Evolutionary conservation across 345 rosid genomes (phyloP).

Genomic region (Schrenkiella parvula): DNA sequence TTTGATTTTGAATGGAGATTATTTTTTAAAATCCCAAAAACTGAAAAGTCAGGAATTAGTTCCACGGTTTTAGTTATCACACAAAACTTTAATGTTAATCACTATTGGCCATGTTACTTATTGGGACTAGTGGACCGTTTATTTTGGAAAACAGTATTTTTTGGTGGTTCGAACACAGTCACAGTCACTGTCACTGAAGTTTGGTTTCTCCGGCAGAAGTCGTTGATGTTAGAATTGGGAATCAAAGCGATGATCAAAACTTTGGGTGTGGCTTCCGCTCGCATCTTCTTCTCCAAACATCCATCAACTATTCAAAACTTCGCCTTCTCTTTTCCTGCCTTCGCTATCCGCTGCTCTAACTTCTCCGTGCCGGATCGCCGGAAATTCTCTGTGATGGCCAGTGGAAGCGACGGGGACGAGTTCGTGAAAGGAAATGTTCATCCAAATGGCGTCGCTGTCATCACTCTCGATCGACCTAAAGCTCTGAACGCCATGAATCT

Average conservation of each 20-base stretch:
- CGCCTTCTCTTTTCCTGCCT: not conserved
- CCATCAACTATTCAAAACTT: not conserved
- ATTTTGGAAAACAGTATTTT: not conserved
- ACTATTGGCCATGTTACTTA: too few relatives aligned
- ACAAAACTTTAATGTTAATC: too few relatives aligned
- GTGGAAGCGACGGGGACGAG: slow-evolving; percentile 36
- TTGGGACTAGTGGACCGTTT: not conserved
- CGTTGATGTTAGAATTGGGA: not conserved
- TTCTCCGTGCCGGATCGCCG: slow-evolving; percentile 19
- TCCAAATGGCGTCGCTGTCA: slow-evolving; percentile 87
- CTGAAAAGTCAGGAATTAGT: too few relatives aligned
- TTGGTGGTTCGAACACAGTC: not conserved
- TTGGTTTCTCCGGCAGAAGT: slow-evolving; percentile 12
- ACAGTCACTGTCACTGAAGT: not conserved
- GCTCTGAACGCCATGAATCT: slow-evolving; percentile 97
- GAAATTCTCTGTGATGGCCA: slow-evolving; percentile 46
- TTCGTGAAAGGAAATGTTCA: slow-evolving; percentile 65
- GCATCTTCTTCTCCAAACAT: slow-evolving; percentile 14
- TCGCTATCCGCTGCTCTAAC: not conserved
- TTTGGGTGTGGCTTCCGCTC: slow-evolving; percentile 12
- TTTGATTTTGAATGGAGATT: too few relatives aligned
- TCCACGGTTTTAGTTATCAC: too few relatives aligned
- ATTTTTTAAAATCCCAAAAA: too few relatives aligned
- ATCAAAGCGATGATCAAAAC: slow-evolving; percentile 22
- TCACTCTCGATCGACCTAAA: slow-evolving; percentile 90